Evolutionary conservation across 1,284 basidiomycete genomes (phyloP).

Genomic region (Puccinia brachypodii): DNA sequence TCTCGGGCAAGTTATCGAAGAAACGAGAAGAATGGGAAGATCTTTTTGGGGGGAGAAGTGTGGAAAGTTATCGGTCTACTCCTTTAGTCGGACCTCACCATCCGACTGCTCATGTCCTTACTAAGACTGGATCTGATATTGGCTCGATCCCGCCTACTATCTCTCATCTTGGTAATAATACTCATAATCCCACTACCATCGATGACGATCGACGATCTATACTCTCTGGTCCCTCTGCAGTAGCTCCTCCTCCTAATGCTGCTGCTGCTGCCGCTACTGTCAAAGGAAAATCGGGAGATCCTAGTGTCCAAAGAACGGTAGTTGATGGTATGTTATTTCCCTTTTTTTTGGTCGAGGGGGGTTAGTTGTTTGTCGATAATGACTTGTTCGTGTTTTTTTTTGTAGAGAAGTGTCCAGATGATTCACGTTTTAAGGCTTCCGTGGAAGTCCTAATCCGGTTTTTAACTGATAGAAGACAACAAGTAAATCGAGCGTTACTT

Average conservation of each 20-base stretch:
- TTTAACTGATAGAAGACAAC: constrained; percentile 80
- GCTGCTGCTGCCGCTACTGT: too few relatives aligned
- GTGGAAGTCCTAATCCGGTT: constrained; percentile 61
- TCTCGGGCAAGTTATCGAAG: constrained; percentile 75
- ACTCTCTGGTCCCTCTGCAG: constrained; percentile 12
- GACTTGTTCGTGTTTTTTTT: neutral
- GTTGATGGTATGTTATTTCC: constrained; percentile 14
- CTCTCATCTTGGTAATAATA: constrained; percentile 4
- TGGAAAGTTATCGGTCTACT: constrained; percentile 29
- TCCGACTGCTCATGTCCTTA: neutral
- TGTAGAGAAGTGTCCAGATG: neutral
- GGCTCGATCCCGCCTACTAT: constrained; percentile 6
- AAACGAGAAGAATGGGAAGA: constrained; percentile 72
- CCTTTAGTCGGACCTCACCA: neutral
- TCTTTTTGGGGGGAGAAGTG: constrained; percentile 71
- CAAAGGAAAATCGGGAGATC: constrained; percentile 10
- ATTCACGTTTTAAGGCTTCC: constrained; percentile 51
- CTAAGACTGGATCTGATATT: constrained; percentile 9
- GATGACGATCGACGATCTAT: constrained; percentile 36
- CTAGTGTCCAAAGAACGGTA: neutral
- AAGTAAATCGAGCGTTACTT: constrained; percentile 70
- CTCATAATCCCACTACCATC: neutral
- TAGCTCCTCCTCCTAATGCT: too few relatives aligned
- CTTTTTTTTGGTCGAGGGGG: neutral
- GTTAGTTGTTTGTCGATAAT: neutral